Evolutionary conservation across 805 yeast species (phyloP).

Genomic region (Kluyveromyces aestuarii): DNA sequence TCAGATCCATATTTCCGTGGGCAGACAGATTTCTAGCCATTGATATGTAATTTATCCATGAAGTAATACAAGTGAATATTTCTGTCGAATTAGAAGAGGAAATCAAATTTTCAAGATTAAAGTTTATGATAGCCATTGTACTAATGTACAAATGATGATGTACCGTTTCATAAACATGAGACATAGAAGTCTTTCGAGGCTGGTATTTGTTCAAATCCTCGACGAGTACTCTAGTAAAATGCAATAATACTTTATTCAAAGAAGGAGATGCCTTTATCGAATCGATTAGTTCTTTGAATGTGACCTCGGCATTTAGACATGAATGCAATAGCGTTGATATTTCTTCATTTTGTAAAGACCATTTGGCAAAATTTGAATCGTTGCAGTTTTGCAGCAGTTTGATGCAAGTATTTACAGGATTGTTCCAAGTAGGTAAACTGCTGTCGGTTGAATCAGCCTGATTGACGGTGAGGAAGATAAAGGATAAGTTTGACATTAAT

Average conservation of each 20-base stretch:
- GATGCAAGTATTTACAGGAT: slow-evolving; percentile 23
- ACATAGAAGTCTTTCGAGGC: slow-evolving; percentile 17
- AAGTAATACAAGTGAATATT: slow-evolving; percentile 19
- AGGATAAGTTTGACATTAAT: slow-evolving; percentile 28
- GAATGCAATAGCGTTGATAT: slow-evolving; percentile 6
- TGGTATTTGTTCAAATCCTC: slow-evolving; percentile 28
- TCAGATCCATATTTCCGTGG: slow-evolving; percentile 23
- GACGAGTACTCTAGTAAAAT: slow-evolving; percentile 25
- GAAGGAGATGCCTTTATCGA: slow-evolving; percentile 15
- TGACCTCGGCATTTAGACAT: slow-evolving; percentile 10
- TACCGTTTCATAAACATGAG: slow-evolving; percentile 22
- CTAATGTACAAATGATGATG: slow-evolving; percentile 27
- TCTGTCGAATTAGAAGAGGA: neutral
- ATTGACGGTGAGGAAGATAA: slow-evolving; percentile 22
- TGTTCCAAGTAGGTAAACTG: slow-evolving; percentile 20
- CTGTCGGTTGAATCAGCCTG: slow-evolving; percentile 7
- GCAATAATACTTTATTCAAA: slow-evolving; percentile 18
- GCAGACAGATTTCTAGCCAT: slow-evolving; percentile 20
- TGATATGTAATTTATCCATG: slow-evolving; percentile 27
- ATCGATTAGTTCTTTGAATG: slow-evolving; percentile 18
- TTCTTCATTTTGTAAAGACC: slow-evolving; percentile 10
- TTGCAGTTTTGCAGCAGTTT: slow-evolving; percentile 11
- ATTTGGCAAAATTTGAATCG: slow-evolving; percentile 6
- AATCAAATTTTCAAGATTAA: slow-evolving; percentile 11
- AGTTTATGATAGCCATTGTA: slow-evolving; percentile 23